Conservation (phyloP, 805 yeast species). For the Saccharomycopsis amapae region DNA sequence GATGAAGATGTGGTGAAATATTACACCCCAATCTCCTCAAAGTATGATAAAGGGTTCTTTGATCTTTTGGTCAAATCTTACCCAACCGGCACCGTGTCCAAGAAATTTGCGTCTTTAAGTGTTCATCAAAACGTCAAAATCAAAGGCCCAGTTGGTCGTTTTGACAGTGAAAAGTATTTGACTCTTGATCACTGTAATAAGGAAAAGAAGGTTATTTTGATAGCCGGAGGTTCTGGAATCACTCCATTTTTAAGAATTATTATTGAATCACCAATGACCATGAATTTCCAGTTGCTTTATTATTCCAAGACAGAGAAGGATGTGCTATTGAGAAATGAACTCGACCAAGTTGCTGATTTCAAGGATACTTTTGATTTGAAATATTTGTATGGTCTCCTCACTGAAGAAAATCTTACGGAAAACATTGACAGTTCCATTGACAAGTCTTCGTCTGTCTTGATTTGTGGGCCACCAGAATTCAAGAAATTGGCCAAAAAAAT, state of each 20-base stretch:
- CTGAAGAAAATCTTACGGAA: slow-evolving; percentile 35
- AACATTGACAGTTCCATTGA: slow-evolving; percentile 12
- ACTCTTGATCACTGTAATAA: slow-evolving; percentile 27
- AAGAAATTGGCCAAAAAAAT: slow-evolving; percentile 43
- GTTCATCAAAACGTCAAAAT: slow-evolving; percentile 64
- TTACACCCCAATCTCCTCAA: slow-evolving; percentile 71
- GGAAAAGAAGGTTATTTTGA: slow-evolving; percentile 50
- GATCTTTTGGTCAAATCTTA: slow-evolving; percentile 75
- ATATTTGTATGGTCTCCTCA: slow-evolving; percentile 55
- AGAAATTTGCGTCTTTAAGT: slow-evolving; percentile 52
- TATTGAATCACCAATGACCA: slow-evolving; percentile 60
- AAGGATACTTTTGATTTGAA: slow-evolving; percentile 58
- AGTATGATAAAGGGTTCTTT: slow-evolving; percentile 63
- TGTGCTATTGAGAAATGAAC: slow-evolving; percentile 61
- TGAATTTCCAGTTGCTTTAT: slow-evolving; percentile 54
- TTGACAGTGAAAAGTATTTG: slow-evolving; percentile 39
- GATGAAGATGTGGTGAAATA: slow-evolving; percentile 44
- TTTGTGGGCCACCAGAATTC: slow-evolving; percentile 75
- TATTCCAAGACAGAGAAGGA: slow-evolving; percentile 76
- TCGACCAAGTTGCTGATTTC: slow-evolving; percentile 58
- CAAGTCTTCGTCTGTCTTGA: slow-evolving; percentile 47
- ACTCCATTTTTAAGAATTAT: slow-evolving; percentile 84
- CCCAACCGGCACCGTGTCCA: slow-evolving; percentile 63
- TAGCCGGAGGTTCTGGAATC: slow-evolving; percentile 86
- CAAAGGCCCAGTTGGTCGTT: slow-evolving; percentile 75